These are phyloP conservation scores for Carex pumila DNA, from an alignment of 176 grass and related monocot genomes.

Conservation along the genomic window DNA sequence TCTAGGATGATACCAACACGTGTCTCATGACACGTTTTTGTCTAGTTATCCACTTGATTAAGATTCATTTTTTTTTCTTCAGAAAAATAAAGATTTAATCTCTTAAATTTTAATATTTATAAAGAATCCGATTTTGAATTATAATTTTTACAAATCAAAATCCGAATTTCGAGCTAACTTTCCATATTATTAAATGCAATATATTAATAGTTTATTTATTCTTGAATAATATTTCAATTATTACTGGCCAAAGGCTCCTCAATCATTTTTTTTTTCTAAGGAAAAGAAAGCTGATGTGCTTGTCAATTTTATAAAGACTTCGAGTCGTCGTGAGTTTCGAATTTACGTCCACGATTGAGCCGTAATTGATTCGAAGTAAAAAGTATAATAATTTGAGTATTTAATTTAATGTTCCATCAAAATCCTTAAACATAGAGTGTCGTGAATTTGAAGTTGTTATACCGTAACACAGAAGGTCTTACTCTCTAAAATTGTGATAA, in stretches of 20 bases:
- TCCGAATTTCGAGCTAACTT: background rate
- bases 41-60: background rate
- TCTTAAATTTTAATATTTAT: too few relatives aligned
- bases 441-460: too few relatives aligned
- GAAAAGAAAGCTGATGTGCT: background rate
- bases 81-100: too few relatives aligned
- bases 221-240: background rate
- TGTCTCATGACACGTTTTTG: background rate
- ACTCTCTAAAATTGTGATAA: background rate
- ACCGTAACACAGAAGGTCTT: too few relatives aligned
- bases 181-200: background rate
- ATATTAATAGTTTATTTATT: background rate
- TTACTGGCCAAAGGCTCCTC: background rate
- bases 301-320: background rate
- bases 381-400: background rate
- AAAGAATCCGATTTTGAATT: too few relatives aligned
- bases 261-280: background rate
- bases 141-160: too few relatives aligned
- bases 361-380: background rate
- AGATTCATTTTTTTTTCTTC: background rate
- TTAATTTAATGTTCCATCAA: too few relatives aligned
- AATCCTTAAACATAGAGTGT: too few relatives aligned
- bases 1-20: background rate
- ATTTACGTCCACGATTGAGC: background rate
- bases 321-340: background rate